These are phyloP conservation scores for Crotalaria pallida DNA, from an alignment of 306 rosid species.

Conservation along the genomic window DNA sequence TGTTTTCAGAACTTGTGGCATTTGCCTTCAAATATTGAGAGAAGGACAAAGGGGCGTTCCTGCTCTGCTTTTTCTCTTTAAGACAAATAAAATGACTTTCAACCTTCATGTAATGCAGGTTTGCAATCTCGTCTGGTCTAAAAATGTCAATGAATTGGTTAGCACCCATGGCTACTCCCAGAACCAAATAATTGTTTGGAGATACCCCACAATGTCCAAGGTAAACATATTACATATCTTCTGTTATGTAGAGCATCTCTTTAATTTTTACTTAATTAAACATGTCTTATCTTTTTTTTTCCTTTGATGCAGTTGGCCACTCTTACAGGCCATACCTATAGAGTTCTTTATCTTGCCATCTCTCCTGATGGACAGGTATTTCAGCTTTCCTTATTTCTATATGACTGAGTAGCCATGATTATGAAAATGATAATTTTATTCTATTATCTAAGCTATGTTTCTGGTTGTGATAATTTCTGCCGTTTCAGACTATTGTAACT, in stretches of 20 bases:
- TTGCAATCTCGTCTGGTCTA: slow-evolving; percentile 98
- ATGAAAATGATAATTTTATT: not conserved
- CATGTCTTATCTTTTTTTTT: slow-evolving; percentile 9
- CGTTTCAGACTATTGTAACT: slow-evolving; percentile 89
- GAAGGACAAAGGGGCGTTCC: not conserved
- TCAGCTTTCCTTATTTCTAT: not conserved
- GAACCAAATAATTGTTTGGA: slow-evolving; percentile 97
- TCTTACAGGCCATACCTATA: slow-evolving; percentile 87
- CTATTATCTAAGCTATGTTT: not conserved
- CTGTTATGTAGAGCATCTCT: not conserved
- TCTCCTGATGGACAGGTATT: slow-evolving; percentile 98
- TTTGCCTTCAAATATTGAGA: slow-evolving; percentile 10
- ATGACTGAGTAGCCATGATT: not conserved
- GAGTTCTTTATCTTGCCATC: slow-evolving; percentile 96
- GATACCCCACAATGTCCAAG: slow-evolving; percentile 98
- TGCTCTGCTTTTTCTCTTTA: not conserved
- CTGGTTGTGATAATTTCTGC: slow-evolving; percentile 2
- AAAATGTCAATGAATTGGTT: slow-evolving; percentile 93
- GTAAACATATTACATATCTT: slow-evolving; percentile 30
- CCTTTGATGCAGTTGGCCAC: slow-evolving; percentile 68
- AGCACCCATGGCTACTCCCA: slow-evolving; percentile 99
- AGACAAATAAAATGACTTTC: slow-evolving; percentile 10
- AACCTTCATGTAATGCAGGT: slow-evolving; percentile 52
- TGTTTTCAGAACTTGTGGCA: slow-evolving; percentile 11
- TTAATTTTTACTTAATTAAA: not conserved